Conservation (phyloP, 352 stramenopile species). For the Aphanomyces euteiches region DNA sequence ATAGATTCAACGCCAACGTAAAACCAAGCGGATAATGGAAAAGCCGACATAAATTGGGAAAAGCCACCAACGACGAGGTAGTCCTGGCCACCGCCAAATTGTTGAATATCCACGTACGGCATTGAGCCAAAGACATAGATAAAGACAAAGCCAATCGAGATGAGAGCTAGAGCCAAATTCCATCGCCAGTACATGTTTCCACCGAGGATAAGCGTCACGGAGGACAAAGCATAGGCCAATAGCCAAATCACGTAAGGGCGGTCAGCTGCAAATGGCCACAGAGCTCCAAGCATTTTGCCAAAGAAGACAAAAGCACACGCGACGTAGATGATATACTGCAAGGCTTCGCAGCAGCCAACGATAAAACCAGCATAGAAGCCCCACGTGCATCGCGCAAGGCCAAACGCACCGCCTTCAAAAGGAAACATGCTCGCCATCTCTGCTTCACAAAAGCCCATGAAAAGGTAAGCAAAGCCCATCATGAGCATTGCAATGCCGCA, state of each 20-base stretch:
- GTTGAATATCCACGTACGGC: constrained; percentile 26
- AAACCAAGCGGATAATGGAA: constrained; percentile 36
- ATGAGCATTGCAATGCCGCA: constrained; percentile 35
- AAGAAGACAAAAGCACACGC: constrained; percentile 28
- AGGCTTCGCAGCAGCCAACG: constrained; percentile 31
- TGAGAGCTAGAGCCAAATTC: constrained; percentile 37
- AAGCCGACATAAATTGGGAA: constrained; percentile 28
- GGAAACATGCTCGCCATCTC: constrained; percentile 36
- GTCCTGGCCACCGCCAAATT: not conserved
- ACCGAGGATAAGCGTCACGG: constrained; percentile 34
- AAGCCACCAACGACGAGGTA: too few relatives aligned
- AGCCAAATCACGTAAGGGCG: constrained; percentile 24
- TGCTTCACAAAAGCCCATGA: constrained; percentile 17
- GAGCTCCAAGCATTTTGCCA: constrained; percentile 6
- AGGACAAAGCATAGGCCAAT: constrained; percentile 33
- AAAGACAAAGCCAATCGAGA: constrained; percentile 39
- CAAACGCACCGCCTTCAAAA: constrained; percentile 34
- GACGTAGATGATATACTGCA: constrained; percentile 34
- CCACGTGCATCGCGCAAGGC: constrained; percentile 30
- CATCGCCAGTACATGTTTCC: constrained; percentile 39
- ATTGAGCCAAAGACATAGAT: constrained; percentile 41
- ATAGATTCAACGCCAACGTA: constrained; percentile 39
- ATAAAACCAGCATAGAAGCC: constrained; percentile 34
- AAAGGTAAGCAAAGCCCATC: constrained; percentile 35
- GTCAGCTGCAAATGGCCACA: constrained; percentile 12